These are phyloP conservation scores for Xanthoparmelia taractica DNA, from an alignment of 495 filamentous ascomycete genomes.

Conservation along the genomic window DNA sequence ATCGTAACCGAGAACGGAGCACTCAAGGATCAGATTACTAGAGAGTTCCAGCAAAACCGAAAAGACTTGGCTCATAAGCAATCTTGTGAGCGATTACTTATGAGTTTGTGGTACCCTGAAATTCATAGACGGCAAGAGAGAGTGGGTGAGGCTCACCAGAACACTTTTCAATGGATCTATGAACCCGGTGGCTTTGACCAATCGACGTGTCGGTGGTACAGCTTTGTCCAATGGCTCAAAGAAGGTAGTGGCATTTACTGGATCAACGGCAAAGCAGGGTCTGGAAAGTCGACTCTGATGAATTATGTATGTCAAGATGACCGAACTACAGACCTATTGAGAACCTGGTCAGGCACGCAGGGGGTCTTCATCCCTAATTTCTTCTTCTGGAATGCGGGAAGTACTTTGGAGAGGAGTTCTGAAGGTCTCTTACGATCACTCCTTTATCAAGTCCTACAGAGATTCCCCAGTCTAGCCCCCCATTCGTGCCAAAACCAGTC, in stretches of 20 bases:
- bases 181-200: neutral
- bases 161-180: constrained; percentile 20
- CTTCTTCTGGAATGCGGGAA: neutral
- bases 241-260: neutral
- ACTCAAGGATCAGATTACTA: neutral
- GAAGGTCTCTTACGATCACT: neutral
- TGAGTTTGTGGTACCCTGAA: constrained; percentile 9
- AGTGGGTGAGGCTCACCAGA: constrained; percentile 7
- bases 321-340: neutral
- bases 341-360: neutral
- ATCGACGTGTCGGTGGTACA: neutral
- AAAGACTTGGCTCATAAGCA: neutral
- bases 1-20: neutral
- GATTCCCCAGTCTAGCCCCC: neutral
- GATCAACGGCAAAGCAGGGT: neutral
- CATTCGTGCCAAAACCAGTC: neutral
- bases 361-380: neutral
- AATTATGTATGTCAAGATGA: neutral
- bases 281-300: neutral
- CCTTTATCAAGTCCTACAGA: neutral
- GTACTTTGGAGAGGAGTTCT: neutral
- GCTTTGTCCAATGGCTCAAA: neutral
- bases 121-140: constrained; percentile 11
- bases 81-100: neutral
- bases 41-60: neutral